Evolutionary conservation across 2,329 filamentous ascomycete genomes (phyloP), one percentile per base, ranked within the genome.

Genomic region (Aspergillus chevalieri): DNA sequence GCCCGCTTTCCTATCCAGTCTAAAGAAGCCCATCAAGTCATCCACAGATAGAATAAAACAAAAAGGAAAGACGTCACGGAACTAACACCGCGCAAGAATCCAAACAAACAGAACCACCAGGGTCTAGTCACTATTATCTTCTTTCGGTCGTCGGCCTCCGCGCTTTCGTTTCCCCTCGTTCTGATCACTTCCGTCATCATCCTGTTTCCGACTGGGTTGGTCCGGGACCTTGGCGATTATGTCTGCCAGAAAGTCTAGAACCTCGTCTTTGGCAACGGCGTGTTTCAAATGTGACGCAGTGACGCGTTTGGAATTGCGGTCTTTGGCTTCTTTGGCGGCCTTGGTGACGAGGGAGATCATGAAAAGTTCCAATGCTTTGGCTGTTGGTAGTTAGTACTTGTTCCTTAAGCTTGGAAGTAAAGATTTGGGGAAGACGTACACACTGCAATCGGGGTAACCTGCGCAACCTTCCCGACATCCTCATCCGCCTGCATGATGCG

Each of bases 401-500:
- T 26, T 41, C 43, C 21, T 6, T 22, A 22, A 6, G 6, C 4
- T 6, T 34, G 30, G 42, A 28, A 38, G 14, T n/a, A 47, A n/a
- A 19, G 42, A 2, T 19, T 36, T 24, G 17, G 39, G 34, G 26
- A 14, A 57, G 10, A 69, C 80, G 64, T 78, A 83, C 82, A 83
- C 42, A 97, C 92, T 22, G 92, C 93, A 49, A 95, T 94, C 14
- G 92, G 92, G 0, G 93, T 96, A 53, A 97, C 93, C 71, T 98
- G 93, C 3, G 93, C 91, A 8, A 98, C 93, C 73, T 98, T 98
- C 54, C 93, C 93, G 0, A 98, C 91, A 67, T 98, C 93, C 65
- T 98, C 93, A 65, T 98, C 93, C 9, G 92, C 92, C 73, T 98
- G 93, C 93, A 98, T 97, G 63, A 98, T 97, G 46, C 93, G 84